phyloP scores from a whole-genome alignment of 108 stramenopile species.

The Fragilaria crotonensis region DNA sequence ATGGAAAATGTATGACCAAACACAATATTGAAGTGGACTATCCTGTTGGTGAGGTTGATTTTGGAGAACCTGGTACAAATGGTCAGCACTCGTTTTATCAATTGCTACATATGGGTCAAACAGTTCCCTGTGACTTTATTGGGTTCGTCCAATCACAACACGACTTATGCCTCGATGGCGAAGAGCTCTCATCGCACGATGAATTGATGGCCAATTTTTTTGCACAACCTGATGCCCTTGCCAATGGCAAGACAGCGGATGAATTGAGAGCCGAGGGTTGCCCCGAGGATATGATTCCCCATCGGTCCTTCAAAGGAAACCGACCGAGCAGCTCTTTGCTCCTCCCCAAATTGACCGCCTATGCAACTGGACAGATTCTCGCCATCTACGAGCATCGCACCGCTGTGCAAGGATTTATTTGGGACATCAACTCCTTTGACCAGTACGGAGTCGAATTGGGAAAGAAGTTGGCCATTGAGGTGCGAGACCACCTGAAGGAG shows the following conservation, averaged over 20 bases:
- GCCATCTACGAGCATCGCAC: constrained; percentile 97
- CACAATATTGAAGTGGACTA: constrained; percentile 83
- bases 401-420: constrained; percentile 98
- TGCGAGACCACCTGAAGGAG: constrained; percentile 60
- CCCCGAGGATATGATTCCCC: constrained; percentile 80
- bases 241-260: constrained; percentile 86
- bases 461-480: constrained; percentile 93
- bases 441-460: constrained; percentile 99
- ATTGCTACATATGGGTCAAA: constrained; percentile 97
- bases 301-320: constrained; percentile 95
- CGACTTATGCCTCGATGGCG: constrained; percentile 79
- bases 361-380: constrained; percentile 89
- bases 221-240: constrained; percentile 98
- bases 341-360: constrained; percentile 91
- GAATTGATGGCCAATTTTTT: constrained; percentile 99
- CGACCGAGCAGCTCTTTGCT: constrained; percentile 93
- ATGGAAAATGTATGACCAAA: constrained; percentile 80
- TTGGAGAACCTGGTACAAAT: constrained; percentile 98
- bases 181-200: constrained; percentile 93
- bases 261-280: constrained; percentile 90
- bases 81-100: constrained; percentile 99
- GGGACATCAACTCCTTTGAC: too few species aligned
- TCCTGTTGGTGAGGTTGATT: constrained; percentile 93
- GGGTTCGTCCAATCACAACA: constrained; percentile 86
- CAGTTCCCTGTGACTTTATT: constrained; percentile 95